Conservation (phyloP, 2,329 filamentous ascomycete species). For the Ramichloridium luteum region DNA sequence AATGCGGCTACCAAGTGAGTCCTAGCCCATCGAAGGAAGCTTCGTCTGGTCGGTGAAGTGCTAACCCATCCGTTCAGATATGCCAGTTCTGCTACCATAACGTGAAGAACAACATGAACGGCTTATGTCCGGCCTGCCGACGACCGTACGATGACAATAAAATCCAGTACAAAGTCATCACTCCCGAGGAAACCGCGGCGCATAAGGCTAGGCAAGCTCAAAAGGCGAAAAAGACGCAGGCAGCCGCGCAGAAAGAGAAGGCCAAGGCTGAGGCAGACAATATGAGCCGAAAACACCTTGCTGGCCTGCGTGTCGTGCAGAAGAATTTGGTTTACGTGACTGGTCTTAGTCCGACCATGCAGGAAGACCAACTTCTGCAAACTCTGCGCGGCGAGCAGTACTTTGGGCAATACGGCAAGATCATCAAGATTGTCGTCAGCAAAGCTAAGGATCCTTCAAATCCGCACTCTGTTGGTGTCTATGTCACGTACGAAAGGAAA, state of each 20-base stretch:
- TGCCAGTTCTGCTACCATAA: slow-evolving; percentile 99
- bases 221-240: slow-evolving; percentile 87
- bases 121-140: slow-evolving; percentile 91
- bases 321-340: slow-evolving; percentile 99
- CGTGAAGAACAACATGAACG: slow-evolving; percentile 96
- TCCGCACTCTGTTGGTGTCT: slow-evolving; percentile 85
- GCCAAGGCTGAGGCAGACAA: slow-evolving; percentile 95
- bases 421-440: slow-evolving; percentile 97
- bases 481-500: slow-evolving; percentile 93
- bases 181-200: slow-evolving; percentile 71
- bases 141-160: slow-evolving; percentile 93
- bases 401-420: slow-evolving; percentile 96
- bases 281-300: slow-evolving; percentile 87
- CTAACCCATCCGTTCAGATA: slow-evolving; percentile 46
- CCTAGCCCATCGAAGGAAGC: slow-evolving; percentile 2
- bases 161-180: slow-evolving; percentile 93
- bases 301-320: slow-evolving; percentile 89
- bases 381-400: slow-evolving; percentile 84
- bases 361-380: slow-evolving; percentile 83
- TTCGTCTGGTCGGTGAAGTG: neutral
- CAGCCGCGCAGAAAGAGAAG: slow-evolving; percentile 80
- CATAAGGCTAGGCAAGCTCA: slow-evolving; percentile 63
- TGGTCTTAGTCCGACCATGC: slow-evolving; percentile 78
- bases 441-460: slow-evolving; percentile 68
- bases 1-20: slow-evolving; percentile 90